Percentiles rank a stretch among this genome's conserved stretches.
phyloP scores from a whole-genome alignment of 257 asterid genomes.

The Knoxia roxburghii region DNA sequence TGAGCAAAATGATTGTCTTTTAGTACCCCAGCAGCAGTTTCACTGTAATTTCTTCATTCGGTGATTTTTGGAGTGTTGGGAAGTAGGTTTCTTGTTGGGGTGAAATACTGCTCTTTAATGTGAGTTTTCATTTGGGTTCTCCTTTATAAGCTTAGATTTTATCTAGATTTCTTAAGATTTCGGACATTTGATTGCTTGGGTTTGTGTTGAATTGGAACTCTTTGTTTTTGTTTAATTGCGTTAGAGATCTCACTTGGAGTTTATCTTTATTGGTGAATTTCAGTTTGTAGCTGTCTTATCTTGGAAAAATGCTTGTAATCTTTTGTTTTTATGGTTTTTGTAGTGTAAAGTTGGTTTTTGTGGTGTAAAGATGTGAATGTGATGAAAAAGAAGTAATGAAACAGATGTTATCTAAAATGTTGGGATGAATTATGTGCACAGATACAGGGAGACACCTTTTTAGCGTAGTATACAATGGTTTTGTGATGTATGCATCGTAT shows the following conservation, averaged over 20 bases:
- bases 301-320: background rate
- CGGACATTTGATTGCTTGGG: background rate
- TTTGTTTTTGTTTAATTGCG: background rate
- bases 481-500: background rate
- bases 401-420: background rate
- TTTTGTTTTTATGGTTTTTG: background rate
- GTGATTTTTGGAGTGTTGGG: constrained; percentile 4
- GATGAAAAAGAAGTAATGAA: background rate
- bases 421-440: background rate
- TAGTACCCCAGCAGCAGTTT: background rate
- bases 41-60: constrained; percentile 14
- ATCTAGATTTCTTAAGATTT: constrained; percentile 9
- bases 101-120: constrained; percentile 31
- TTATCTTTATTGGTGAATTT: background rate
- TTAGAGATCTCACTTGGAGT: constrained; percentile 6
- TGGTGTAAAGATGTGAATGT: background rate
- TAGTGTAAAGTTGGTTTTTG: background rate
- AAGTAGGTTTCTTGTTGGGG: constrained; percentile 17
- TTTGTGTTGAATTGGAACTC: background rate
- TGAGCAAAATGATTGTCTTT: constrained; percentile 11
- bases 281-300: background rate
- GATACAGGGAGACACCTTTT: background rate
- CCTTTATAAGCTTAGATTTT: constrained; percentile 5
- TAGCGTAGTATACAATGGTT: background rate
- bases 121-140: constrained; percentile 24